Percentiles rank a stretch among this genome's conserved stretches.
Conservation (phyloP, 208 protist genomes). For the Crithidia thermophila region DNA sequence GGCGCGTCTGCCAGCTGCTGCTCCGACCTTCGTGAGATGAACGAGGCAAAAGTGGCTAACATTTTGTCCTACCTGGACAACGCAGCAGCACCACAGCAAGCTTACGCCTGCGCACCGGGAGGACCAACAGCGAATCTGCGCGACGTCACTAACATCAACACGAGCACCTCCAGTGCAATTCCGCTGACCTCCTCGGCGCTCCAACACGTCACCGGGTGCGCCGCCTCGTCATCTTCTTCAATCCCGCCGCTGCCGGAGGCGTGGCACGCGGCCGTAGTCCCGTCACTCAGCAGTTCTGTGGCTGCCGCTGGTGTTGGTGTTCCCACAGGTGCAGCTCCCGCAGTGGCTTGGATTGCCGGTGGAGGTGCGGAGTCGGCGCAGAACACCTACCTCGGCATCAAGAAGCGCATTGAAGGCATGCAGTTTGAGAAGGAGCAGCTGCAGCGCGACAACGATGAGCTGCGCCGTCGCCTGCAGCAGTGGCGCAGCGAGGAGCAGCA, state of each 20-base stretch:
- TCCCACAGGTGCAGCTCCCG: neutral
- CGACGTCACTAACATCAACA: slow-evolving; percentile 16
- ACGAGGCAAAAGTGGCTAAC: slow-evolving; percentile 86
- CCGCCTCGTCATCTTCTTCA: slow-evolving; percentile 25
- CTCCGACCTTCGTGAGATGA: slow-evolving; percentile 87
- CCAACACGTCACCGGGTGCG: slow-evolving; percentile 32
- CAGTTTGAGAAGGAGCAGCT: slow-evolving; percentile 78
- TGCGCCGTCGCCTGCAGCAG: slow-evolving; percentile 45
- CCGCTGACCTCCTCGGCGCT: slow-evolving; percentile 42
- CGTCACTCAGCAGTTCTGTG: too few relatives aligned
- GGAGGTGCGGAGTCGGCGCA: slow-evolving; percentile 43
- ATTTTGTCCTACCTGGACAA: slow-evolving; percentile 85
- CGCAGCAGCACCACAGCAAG: slow-evolving; percentile 13
- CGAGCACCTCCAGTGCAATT: slow-evolving; percentile 21
- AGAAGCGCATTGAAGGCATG: slow-evolving; percentile 76
- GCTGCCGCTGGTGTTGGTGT: neutral
- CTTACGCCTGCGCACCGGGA: neutral
- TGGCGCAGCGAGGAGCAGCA: slow-evolving; percentile 44
- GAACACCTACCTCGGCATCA: slow-evolving; percentile 79
- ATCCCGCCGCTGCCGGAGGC: slow-evolving; percentile 3
- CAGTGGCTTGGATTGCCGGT: slow-evolving; percentile 23
- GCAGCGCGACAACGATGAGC: slow-evolving; percentile 70
- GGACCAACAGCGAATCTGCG: neutral
- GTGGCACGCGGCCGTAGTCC: neutral
- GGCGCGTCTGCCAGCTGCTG: slow-evolving; percentile 41